Evolutionary conservation across 1,139 yeast species (phyloP), one percentile per base, ranked within the genome.

Genomic region (Pichia sp.): DNA sequence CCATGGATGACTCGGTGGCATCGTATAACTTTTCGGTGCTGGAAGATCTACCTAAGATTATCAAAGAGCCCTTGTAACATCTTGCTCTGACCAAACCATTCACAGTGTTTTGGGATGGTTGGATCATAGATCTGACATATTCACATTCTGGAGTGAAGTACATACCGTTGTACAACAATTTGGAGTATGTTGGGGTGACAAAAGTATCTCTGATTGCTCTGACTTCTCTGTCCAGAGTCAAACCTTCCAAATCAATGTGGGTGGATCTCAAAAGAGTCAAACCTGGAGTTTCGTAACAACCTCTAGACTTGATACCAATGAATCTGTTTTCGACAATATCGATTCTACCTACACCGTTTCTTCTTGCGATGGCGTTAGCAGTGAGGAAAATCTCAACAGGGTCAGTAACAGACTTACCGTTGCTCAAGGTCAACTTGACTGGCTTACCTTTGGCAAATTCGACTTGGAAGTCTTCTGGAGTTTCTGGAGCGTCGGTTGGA

Each of bases 201-300:
- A 93, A 93, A 67, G 84, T 87, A 74, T 93, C 99, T 80, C 99
- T 90, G 72, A 93, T 79, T 59, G 95, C 92, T 75, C 99, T 88
- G 62, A 93, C 98, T 76, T 93, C 99, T 76, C 97, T 87, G 76
- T 93, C 99, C 69, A 93, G 78, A 48, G 96, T 93, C 68, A 93
- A 84, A 68, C 99, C 99, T 79, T 93, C 99, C 68, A 93, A 79
- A 72, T 93, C 99, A 71, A 93, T 83, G 75, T 93, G 99, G 53
- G 98, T 88, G 54, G 83, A 75, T 82, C 99, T 89, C 75, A 93
- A 85, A 62, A 93, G 74, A 61, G 99, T 92, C 69, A 93, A 84
- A 72, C 98, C 99, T 64, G 99, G 99, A 62, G 98, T 95, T 77
- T 93, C 99, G 77, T 93, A 93, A 79, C 99, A 93, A 57, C 99